Base-by-base conservation (phyloP, 176 grass and related monocot genomes). In the Phoenix dactylifera region DNA sequence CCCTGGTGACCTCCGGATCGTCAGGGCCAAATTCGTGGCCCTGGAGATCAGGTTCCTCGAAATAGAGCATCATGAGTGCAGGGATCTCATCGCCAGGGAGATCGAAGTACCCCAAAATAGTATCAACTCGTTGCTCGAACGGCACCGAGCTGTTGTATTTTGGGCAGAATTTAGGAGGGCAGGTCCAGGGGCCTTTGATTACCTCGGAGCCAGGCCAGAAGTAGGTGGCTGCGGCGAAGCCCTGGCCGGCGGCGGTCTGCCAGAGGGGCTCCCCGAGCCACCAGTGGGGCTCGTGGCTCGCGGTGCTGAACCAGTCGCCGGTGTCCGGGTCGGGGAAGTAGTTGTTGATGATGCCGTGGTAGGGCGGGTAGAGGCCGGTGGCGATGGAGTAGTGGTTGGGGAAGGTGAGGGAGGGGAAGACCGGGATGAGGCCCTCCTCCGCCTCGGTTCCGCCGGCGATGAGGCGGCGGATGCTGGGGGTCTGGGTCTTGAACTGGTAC, bases 341-440 rank as follows among this genome's bases (percentile, higher is more conserved):
- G 73, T 98, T 92, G 82, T 88, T 92, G 76, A 98, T 83, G 71
- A 98, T 88, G 62, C 93, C 93, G 68, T 98, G 93, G 50, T 83
- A 80, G 18, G 52, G 52, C 1, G 52, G 52, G 52, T 54, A 54
- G 18, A 54, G 52, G 17, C 15, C 52, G 52, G 18, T n/a, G 52
- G 52, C 52, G 52, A 54, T 19, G 52, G 15, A 54, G 15, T 54
- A 54, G 52, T 54, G 52, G 18, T 54, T 54, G 52, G 52, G 52
- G 52, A 54, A 54, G 17, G 52, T 54, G 52, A 54, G 52, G 18
- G 52, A 54, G 52, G 52, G 52, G 52, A 54, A 54, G 4, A 54
- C 52, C 5, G 52, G 17, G 18, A 54, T n/a, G 52, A 54, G 52
- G 4, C 52, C 52, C 15, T 6, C 52, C 16, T 20, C 18, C n/a